Evolutionary conservation across 768 basidiomycete species (phyloP).

Genomic region (Pleurotus ostreatus): DNA sequence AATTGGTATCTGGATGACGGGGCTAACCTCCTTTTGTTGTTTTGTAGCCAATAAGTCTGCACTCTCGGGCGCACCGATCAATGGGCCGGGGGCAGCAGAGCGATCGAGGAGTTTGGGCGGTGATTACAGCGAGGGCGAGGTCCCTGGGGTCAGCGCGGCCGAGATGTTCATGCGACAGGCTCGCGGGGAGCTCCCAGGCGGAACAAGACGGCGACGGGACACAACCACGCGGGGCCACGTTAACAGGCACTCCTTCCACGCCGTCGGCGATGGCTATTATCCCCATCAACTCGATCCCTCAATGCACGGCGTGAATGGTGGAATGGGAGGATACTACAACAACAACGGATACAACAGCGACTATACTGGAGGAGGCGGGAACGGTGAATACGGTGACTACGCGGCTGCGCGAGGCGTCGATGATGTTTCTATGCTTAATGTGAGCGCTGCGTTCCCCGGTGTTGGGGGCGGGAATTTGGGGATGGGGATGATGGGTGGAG

Average conservation of each 20-base stretch:
- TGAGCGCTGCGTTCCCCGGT: neutral
- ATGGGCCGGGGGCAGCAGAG: conserved; percentile 9
- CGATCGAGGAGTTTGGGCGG: conserved; percentile 18
- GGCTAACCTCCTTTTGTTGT: neutral
- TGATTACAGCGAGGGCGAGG: conserved; percentile 15
- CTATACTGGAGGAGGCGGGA: neutral
- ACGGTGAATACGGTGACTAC: neutral
- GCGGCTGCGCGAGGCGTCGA: neutral
- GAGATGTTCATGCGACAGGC: conserved; percentile 67
- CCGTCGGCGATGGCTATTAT: conserved; percentile 1
- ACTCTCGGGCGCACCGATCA: conserved; percentile 11
- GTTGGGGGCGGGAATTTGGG: neutral
- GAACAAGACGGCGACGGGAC: conserved; percentile 26
- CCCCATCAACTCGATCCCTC: neutral
- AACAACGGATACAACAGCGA: conserved; percentile 1
- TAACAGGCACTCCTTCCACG: conserved; percentile 3
- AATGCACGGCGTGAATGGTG: neutral
- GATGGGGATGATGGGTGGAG: conserved; percentile 3
- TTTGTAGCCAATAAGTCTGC: conserved; percentile 4
- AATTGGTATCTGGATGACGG: neutral
- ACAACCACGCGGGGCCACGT: conserved; percentile 10
- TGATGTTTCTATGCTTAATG: conserved; percentile 2
- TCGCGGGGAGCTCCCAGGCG: conserved; percentile 39
- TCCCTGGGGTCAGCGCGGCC: conserved; percentile 41
- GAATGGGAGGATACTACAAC: neutral